These are phyloP conservation scores for Gamsiella multidivaricata DNA, from an alignment of 192 early-diverging fungal genomes.

Conservation along the genomic window DNA sequence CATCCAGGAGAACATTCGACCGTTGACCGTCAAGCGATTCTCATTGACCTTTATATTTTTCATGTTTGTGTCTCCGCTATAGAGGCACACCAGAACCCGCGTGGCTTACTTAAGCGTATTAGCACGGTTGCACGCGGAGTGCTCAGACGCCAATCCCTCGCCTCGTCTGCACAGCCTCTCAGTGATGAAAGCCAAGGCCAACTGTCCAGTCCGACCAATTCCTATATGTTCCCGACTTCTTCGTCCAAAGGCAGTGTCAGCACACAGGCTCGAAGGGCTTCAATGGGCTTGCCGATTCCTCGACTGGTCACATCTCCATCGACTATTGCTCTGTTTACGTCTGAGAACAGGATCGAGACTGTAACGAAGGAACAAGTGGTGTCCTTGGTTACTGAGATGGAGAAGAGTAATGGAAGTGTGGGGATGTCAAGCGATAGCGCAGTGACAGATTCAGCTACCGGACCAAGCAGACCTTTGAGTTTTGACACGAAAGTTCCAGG, in stretches of 20 bases:
- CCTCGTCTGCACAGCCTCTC: not conserved
- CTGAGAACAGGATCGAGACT: conserved; percentile 17
- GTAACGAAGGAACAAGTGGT: not conserved
- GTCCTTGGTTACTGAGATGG: not conserved
- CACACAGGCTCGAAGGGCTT: not conserved
- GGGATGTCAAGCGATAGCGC: not conserved
- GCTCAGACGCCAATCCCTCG: conserved; percentile 16
- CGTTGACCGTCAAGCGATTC: too few species aligned
- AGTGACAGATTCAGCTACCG: too few species aligned
- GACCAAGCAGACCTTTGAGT: too few species aligned
- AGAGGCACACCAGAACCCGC: conserved; percentile 41
- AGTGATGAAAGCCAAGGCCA: not conserved
- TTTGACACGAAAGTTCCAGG: not conserved
- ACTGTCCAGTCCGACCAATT: not conserved
- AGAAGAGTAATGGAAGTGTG: too few species aligned
- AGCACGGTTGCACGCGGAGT: conserved; percentile 42
- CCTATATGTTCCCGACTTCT: too few species aligned
- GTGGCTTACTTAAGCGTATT: conserved; percentile 37
- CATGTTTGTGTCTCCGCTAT: not conserved
- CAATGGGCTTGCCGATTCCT: not conserved
- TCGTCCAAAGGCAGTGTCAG: not conserved
- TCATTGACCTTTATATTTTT: not conserved
- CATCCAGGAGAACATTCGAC: not conserved
- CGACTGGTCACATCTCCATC: not conserved
- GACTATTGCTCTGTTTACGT: not conserved